These are phyloP conservation scores for Mimosa pudica DNA, from an alignment of 306 rosid species.

Conservation along the genomic window DNA sequence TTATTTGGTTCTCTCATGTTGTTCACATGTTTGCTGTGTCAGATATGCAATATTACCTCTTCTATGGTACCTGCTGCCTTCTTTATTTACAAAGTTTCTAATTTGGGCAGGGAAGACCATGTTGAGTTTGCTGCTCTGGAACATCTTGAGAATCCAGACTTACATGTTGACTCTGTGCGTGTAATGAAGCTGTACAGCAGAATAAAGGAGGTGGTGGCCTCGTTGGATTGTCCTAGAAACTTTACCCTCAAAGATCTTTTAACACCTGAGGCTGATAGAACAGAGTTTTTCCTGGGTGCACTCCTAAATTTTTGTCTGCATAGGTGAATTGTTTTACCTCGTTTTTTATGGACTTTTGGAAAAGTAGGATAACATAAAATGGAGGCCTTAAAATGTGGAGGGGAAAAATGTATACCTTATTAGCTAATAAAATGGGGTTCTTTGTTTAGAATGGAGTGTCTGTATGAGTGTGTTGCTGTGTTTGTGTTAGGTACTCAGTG, in stretches of 20 bases:
- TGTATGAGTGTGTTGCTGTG: neutral
- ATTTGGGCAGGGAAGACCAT: slow-evolving; percentile 62
- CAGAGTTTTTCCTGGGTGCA: slow-evolving; percentile 68
- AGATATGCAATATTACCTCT: slow-evolving; percentile 2
- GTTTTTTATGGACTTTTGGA: neutral
- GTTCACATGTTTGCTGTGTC: neutral
- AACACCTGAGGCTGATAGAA: slow-evolving; percentile 58
- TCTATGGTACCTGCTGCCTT: neutral
- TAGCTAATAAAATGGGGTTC: neutral
- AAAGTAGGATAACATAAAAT: neutral
- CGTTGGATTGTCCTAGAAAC: slow-evolving; percentile 56
- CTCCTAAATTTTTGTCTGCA: slow-evolving; percentile 68
- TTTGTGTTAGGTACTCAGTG: neutral
- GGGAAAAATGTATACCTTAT: neutral
- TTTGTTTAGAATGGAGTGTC: neutral
- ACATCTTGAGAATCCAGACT: slow-evolving; percentile 76
- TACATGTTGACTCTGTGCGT: slow-evolving; percentile 54
- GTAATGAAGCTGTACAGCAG: slow-evolving; percentile 45
- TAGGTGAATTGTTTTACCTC: slow-evolving; percentile 46
- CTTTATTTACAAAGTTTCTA: neutral
- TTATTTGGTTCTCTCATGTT: neutral
- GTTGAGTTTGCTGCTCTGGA: slow-evolving; percentile 77
- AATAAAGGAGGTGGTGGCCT: slow-evolving; percentile 57
- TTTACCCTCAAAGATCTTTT: slow-evolving; percentile 67
- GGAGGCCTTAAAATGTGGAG: neutral